Evolutionary conservation across 352 stramenopile genomes (phyloP).

Genomic region (Phytophthora litchii): DNA sequence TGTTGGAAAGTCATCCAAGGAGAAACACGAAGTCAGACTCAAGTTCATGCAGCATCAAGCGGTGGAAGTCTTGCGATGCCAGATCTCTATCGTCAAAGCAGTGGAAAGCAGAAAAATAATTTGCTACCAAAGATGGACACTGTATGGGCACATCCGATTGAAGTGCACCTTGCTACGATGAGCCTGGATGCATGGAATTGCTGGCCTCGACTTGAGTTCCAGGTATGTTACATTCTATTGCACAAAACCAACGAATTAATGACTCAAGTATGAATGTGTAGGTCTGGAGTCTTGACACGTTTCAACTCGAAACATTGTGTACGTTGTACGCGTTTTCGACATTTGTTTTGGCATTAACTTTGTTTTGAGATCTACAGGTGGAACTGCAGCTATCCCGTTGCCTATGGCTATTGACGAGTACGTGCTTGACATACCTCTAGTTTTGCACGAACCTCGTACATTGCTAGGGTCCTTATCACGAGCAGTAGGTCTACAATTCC

Average conservation of each 20-base stretch:
- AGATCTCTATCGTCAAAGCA: slow-evolving; percentile 23
- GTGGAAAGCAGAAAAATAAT: not conserved
- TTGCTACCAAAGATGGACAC: slow-evolving; percentile 42
- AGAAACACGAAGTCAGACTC: slow-evolving; percentile 47
- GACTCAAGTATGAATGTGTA: slow-evolving; percentile 1
- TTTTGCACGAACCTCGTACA: slow-evolving; percentile 16
- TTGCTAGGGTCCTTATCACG: slow-evolving; percentile 30
- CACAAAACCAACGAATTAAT: not conserved
- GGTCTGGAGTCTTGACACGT: slow-evolving; percentile 49
- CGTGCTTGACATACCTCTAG: slow-evolving; percentile 49
- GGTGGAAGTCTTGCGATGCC: slow-evolving; percentile 27
- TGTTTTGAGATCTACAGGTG: slow-evolving; percentile 27
- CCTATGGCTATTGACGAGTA: slow-evolving; percentile 48
- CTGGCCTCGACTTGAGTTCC: slow-evolving; percentile 54
- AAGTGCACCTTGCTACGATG: slow-evolving; percentile 45
- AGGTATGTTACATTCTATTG: slow-evolving; percentile 18
- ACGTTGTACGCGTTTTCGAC: slow-evolving; percentile 4
- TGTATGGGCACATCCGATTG: slow-evolving; percentile 60
- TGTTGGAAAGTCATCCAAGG: slow-evolving; percentile 53
- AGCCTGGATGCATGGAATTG: slow-evolving; percentile 17
- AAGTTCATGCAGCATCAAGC: slow-evolving; percentile 39
- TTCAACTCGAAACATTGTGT: slow-evolving; percentile 50
- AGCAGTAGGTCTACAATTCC: slow-evolving; percentile 19
- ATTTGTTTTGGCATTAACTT: not conserved
- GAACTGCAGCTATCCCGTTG: slow-evolving; percentile 36